A percentile compares a stretch with the other conserved stretches of the same genome.
phyloP scores from a whole-genome alignment of 768 basidiomycete species.

The Antrodiella citrinella region DNA sequence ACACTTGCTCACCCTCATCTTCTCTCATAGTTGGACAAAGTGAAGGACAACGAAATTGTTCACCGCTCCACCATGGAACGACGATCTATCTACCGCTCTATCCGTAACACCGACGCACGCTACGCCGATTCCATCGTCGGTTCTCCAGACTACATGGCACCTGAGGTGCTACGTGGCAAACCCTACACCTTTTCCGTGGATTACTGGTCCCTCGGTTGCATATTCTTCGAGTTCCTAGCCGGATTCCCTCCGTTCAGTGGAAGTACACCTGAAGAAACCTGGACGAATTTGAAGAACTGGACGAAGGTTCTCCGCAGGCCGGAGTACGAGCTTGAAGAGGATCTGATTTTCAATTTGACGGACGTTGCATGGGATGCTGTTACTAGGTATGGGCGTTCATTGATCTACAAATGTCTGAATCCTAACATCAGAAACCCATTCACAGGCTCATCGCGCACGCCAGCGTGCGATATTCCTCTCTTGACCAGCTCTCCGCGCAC shows the following conservation, averaged over 20 bases:
- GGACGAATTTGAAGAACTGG: constrained; percentile 99
- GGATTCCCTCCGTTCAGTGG: constrained; percentile 99
- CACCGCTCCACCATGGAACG: constrained; percentile 91
- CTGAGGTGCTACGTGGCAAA: constrained; percentile 88
- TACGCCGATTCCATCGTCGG: constrained; percentile 98
- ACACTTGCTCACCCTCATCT: constrained; percentile 8
- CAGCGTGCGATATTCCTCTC: constrained; percentile 66
- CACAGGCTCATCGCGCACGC: constrained; percentile 81
- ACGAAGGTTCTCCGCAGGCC: constrained; percentile 84
- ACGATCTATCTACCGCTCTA: constrained; percentile 88
- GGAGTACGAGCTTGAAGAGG: constrained; percentile 92
- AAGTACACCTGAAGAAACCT: constrained; percentile 91
- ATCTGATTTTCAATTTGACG: constrained; percentile 91
- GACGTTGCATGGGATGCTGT: constrained; percentile 95
- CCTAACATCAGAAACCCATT: constrained; percentile 1
- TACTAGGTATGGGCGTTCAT: constrained; percentile 47
- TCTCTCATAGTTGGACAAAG: constrained; percentile 77
- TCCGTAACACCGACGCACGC: constrained; percentile 83
- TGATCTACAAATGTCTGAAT: neutral
- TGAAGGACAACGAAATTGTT: constrained; percentile 86
- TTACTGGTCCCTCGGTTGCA: constrained; percentile 98
- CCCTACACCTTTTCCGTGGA: constrained; percentile 95
- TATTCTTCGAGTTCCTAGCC: constrained; percentile 93
- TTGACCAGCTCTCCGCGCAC: constrained; percentile 65
- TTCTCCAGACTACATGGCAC: constrained; percentile 98